A percentile compares a stretch with the other conserved stretches of the same genome.
Evolutionary conservation across 1,284 basidiomycete genomes (phyloP).

Genomic region (Wallemia mellicola): DNA sequence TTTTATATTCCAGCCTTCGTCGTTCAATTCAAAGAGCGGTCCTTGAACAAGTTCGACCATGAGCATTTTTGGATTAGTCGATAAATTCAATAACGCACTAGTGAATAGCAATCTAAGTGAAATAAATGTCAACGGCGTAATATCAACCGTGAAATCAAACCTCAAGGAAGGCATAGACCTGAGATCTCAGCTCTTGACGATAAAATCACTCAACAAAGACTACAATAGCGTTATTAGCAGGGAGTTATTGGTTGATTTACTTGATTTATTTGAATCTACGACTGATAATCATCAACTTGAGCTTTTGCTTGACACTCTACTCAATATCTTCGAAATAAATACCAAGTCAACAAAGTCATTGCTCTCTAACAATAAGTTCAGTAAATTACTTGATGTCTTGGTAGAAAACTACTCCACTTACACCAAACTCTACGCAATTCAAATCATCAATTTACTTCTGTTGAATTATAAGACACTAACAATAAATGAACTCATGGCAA

Average conservation of each 20-base stretch:
- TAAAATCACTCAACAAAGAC: neutral
- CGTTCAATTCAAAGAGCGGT: neutral
- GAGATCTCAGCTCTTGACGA: neutral
- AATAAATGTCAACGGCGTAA: neutral
- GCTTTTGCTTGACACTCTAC: neutral
- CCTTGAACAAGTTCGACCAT: neutral
- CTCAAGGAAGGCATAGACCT: neutral
- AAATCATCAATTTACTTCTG: constrained; percentile 49
- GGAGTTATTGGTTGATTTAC: neutral
- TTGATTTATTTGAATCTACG: neutral
- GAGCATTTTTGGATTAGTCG: neutral
- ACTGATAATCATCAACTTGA: neutral
- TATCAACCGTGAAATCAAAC: neutral
- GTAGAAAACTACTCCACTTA: constrained; percentile 50
- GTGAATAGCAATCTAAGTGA: neutral
- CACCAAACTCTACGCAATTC: constrained; percentile 55
- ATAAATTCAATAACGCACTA: neutral
- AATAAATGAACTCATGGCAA: constrained; percentile 55
- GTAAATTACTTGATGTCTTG: constrained; percentile 16
- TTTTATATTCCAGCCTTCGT: neutral
- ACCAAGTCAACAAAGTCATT: neutral
- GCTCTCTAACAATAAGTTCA: neutral
- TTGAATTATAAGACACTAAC: constrained; percentile 57
- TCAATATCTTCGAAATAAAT: neutral
- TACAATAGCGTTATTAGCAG: neutral